phyloP scores from a whole-genome alignment of 2,329 filamentous ascomycete genomes.

The Trichophyton verrucosum region DNA sequence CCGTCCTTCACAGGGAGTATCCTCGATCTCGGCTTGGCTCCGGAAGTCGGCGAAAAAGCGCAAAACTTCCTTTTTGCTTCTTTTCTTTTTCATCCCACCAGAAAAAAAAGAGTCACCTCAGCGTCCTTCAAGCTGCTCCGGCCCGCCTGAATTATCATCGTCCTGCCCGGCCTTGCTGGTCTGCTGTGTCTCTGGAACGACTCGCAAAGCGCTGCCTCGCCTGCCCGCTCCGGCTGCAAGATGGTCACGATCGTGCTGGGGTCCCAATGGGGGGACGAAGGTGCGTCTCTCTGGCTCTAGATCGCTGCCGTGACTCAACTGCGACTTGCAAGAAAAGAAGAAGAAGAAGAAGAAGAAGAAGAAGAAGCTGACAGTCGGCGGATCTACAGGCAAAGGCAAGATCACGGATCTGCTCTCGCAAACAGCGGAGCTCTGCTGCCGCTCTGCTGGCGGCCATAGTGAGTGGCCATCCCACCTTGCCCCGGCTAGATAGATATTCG shows the following conservation, averaged over 20 bases:
- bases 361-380: conserved; percentile 6
- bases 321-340: too few relatives aligned
- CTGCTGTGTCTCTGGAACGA: not conserved
- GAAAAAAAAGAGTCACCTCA: not conserved
- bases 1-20: too few relatives aligned
- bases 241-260: conserved; percentile 35
- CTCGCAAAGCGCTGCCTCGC: not conserved
- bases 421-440: conserved; percentile 32
- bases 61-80: not conserved
- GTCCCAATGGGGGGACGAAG: conserved; percentile 39
- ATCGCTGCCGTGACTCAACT: not conserved
- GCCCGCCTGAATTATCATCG: too few relatives aligned
- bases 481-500: not conserved
- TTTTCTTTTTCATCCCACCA: not conserved
- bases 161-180: not conserved
- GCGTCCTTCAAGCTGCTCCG: too few relatives aligned
- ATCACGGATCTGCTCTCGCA: conserved; percentile 38
- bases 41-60: not conserved
- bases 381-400: conserved; percentile 33
- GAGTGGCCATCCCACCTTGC: conserved; percentile 14
- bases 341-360: not conserved
- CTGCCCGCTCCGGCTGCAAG: not conserved
- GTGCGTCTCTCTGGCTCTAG: conserved; percentile 16
- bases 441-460: conserved; percentile 38
- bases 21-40: not conserved